These are phyloP conservation scores for Cordyceps fumosorosea DNA, from an alignment of 2,329 filamentous ascomycete species.

Conservation along the genomic window DNA sequence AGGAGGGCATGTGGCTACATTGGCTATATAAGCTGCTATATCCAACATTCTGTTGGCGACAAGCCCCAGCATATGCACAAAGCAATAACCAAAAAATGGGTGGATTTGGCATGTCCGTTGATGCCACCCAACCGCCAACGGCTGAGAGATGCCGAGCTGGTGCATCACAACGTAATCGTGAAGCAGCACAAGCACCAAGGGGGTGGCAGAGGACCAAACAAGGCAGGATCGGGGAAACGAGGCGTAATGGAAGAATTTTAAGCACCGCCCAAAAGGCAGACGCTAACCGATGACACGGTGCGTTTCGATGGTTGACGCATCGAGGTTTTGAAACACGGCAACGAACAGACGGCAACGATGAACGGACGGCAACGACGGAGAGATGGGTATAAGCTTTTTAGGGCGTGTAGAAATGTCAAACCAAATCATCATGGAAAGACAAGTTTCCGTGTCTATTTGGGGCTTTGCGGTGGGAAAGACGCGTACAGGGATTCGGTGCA, in stretches of 20 bases:
- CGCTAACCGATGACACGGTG: not conserved
- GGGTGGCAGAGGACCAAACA: constrained; percentile 3
- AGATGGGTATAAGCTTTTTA: not conserved
- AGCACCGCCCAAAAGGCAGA: not conserved
- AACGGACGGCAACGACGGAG: not conserved
- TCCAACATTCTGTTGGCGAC: not conserved
- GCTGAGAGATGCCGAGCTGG: constrained; percentile 9
- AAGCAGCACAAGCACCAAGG: constrained; percentile 8
- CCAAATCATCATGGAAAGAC: not conserved
- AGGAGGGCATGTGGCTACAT: not conserved
- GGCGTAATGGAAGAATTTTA: not conserved
- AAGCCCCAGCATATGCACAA: not conserved
- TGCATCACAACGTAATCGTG: not conserved
- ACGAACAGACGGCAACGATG: not conserved
- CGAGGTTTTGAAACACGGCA: constrained; percentile 3
- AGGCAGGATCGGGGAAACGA: not conserved
- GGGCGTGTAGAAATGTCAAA: not conserved
- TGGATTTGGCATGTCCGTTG: not conserved
- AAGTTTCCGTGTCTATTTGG: not conserved
- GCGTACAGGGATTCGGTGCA: not conserved
- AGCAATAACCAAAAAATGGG: not conserved
- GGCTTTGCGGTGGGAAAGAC: not conserved
- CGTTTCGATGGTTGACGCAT: not conserved
- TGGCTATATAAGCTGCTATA: not conserved
- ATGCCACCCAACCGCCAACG: constrained; percentile 8